Evolutionary conservation across 345 rosid species (phyloP), one percentile per base, ranked within the genome.

Genomic region (Noccaea bulbosa): DNA sequence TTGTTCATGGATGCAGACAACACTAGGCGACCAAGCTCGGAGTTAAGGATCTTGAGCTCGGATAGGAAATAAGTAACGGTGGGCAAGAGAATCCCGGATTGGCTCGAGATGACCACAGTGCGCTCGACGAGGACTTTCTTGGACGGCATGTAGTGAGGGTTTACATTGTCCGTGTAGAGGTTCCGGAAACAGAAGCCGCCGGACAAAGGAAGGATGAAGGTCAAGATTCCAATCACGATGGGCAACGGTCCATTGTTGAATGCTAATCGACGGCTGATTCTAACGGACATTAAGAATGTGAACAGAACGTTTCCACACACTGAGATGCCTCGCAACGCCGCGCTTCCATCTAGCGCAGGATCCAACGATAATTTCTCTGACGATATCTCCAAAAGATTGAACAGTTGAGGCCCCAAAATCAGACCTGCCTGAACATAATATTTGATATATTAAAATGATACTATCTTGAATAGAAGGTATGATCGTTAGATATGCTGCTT

Each of bases 231-330:
- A 0, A 65, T 38, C 64, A 72, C 77, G 7, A 72, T 46, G 4
- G 81, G 73, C 4, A 74, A 33, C 11, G 27, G 56, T 1, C 75
- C 75, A 1, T 62, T 49, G 35, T 44, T 68, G 15, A 74, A 52
- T 5, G 43, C 73, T 0, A 77, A 11, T 14, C 46, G 40, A n/a
- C 79, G 69, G 34, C 83, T 80, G 61, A 57, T 80, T 73, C 78
- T 83, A 39, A 83, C 80, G 14, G 74, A 80, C 73, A 67, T 67
- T 37, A 83, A 62, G 73, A 85, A 85, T 12, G 80, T 22, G 69
- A 79, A 63, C 30, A 83, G 2, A 9, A 66, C 62, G 45, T 33
- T 77, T 10, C 80, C 90, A 41, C 82, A 58, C 10, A 60, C 7
- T 15, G 62, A 70, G 8, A 77, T 0, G 3, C 81, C 52, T 11